These are phyloP conservation scores for Boletus holoroseus DNA, from an alignment of 1,284 basidiomycete species.

Conservation along the genomic window DNA sequence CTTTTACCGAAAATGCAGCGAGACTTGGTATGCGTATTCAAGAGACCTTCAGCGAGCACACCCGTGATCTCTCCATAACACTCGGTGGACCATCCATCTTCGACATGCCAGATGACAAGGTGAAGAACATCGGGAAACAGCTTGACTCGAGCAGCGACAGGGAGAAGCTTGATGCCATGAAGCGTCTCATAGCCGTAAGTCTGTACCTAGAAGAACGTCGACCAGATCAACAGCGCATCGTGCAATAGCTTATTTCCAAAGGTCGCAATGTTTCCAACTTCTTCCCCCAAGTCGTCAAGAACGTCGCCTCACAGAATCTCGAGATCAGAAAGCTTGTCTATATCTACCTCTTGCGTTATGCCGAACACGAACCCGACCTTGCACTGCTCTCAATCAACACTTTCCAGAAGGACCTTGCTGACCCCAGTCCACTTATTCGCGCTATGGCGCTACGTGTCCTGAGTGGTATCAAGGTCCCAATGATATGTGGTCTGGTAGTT, in stretches of 20 bases:
- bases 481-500: slow-evolving; percentile 82
- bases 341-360: slow-evolving; percentile 93
- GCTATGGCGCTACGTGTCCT: slow-evolving; percentile 94
- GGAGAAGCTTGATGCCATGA: slow-evolving; percentile 91
- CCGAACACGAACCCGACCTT: slow-evolving; percentile 88
- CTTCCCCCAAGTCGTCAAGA: slow-evolving; percentile 93
- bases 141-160: slow-evolving; percentile 81
- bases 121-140: slow-evolving; percentile 75
- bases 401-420: slow-evolving; percentile 94
- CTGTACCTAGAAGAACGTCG: neutral
- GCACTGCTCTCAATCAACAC: slow-evolving; percentile 97
- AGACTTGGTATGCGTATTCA: slow-evolving; percentile 73
- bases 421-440: slow-evolving; percentile 86
- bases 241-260: slow-evolving; percentile 82
- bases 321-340: slow-evolving; percentile 97
- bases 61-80: slow-evolving; percentile 60
- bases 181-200: slow-evolving; percentile 83
- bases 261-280: slow-evolving; percentile 87
- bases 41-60: slow-evolving; percentile 73
- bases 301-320: slow-evolving; percentile 84
- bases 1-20: slow-evolving; percentile 75
- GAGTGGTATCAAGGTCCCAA: slow-evolving; percentile 84
- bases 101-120: slow-evolving; percentile 67
- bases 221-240: slow-evolving; percentile 11
- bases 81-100: slow-evolving; percentile 55